Base-by-base conservation (phyloP, 2,329 filamentous ascomycete species). In the Pyrenophora teres region DNA sequence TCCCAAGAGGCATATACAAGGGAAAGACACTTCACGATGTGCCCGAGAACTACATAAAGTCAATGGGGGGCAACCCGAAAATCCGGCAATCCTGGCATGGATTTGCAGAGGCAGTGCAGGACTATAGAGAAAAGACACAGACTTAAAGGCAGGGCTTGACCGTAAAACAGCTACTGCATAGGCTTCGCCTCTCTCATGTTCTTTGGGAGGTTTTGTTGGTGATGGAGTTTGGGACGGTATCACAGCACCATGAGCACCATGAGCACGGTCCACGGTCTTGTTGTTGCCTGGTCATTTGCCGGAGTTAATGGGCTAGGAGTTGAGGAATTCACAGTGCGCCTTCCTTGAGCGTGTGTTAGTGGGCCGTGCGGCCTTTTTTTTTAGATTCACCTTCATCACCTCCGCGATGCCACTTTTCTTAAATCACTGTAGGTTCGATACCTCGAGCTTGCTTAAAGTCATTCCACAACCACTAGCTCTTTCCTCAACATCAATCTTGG, bases 1-100 rank as follows among this genome's bases (percentile, higher is more conserved):
- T 52, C 25, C 32, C 35, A 10, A 58, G 50, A 31, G 62, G 41
- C 8, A 41, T 32, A 15, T 54, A 50, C 39, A 45, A 50, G 23
- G 52, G 51, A 16, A 56, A 56, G 36, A 54, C 48, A 23, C 50
- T 64, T 2, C 48, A 56, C 13, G 50, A 65, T 13, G 63, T 65
- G 1, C 50, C 52, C 6, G 57, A 63, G 38, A 56, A 59, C 18
- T 66, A 66, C 16, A 40, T 66, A 8, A 50, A 54, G 15, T 60
- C 60, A 2, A 40, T 66, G 8, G 60, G 64, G 40, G 54, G 57
- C 40, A 64, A 62, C 55, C 45, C 55, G 2, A 33, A 52, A 18
- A 46, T 60, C 1, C 32, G 60, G 13, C 36, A 64, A 8, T 56
- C 53, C 1, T 66, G 63, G 63, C 54, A 51, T 23, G 62, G 63